Percentiles rank a stretch among this genome's conserved stretches.
phyloP scores from a whole-genome alignment of 441 rosid genomes.

The Kokia cookei region DNA sequence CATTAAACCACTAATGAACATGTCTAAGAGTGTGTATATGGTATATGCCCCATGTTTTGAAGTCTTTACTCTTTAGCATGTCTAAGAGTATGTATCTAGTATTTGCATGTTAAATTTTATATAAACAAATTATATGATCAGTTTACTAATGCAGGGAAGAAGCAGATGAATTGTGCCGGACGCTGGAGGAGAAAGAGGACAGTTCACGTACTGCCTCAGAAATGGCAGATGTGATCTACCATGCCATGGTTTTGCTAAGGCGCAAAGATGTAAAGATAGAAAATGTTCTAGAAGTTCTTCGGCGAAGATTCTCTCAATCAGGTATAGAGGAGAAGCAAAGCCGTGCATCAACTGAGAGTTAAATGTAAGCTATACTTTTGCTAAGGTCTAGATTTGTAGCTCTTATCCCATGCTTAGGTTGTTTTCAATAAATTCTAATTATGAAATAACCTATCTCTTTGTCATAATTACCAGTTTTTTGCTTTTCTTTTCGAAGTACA shows the following conservation, averaged over 20 bases:
- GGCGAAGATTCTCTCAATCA: constrained; percentile 57
- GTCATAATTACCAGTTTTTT: not conserved
- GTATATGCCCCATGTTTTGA: not conserved
- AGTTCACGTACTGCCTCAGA: constrained; percentile 51
- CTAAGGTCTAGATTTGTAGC: not conserved
- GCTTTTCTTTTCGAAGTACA: not conserved
- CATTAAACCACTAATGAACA: not conserved
- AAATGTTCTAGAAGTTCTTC: constrained; percentile 55
- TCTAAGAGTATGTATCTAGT: not conserved
- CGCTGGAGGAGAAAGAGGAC: constrained; percentile 69
- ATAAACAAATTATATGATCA: not conserved
- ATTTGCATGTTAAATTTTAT: not conserved
- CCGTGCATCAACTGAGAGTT: constrained; percentile 18
- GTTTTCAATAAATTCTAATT: not conserved
- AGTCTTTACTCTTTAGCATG: not conserved
- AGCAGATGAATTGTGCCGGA: constrained; percentile 73
- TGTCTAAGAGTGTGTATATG: not conserved
- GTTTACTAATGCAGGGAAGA: constrained; percentile 50
- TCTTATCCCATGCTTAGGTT: not conserved
- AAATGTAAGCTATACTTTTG: not conserved
- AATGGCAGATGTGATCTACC: constrained; percentile 80
- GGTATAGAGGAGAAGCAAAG: constrained; percentile 74
- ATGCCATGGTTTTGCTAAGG: constrained; percentile 64
- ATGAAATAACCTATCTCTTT: not conserved
- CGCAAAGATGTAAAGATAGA: constrained; percentile 35